Evolutionary conservation across 1,139 yeast genomes (phyloP).

Genomic region (Eremothecium sinecaudum): DNA sequence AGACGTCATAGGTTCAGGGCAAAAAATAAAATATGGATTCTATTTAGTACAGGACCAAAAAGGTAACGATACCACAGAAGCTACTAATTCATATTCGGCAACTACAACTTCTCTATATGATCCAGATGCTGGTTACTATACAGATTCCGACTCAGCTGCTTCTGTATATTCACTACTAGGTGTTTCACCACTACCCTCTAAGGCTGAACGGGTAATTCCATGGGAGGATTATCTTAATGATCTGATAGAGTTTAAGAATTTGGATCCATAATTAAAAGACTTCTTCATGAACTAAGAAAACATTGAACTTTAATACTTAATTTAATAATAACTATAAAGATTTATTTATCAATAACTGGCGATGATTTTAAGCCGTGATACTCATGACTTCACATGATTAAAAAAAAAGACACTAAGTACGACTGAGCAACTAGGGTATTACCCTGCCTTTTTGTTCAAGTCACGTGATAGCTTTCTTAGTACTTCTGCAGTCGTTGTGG

Average conservation of each 20-base stretch:
- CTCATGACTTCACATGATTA: no score
- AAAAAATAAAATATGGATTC: not conserved
- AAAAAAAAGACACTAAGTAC: no score
- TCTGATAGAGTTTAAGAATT: constrained; percentile 1
- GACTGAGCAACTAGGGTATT: no score
- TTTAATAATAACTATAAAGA: not conserved
- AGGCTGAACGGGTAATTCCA: not conserved
- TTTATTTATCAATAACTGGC: no score
- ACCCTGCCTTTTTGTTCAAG: no score
- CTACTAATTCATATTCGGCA: not conserved
- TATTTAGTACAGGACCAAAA: not conserved
- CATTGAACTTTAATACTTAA: not conserved
- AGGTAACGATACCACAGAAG: not conserved
- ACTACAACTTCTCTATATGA: not conserved
- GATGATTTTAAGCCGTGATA: no score
- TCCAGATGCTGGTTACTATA: not conserved
- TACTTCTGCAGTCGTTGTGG: no score
- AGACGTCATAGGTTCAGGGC: not conserved
- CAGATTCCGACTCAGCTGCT: constrained; percentile 2
- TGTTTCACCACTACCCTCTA: constrained; percentile 4
- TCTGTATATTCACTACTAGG: constrained; percentile 2
- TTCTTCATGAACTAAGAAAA: no score
- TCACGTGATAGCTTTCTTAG: no score
- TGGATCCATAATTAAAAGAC: not conserved
- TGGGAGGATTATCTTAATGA: constrained; percentile 1